phyloP scores from a whole-genome alignment of 257 asterid species.

The Nicotiana tabacum region DNA sequence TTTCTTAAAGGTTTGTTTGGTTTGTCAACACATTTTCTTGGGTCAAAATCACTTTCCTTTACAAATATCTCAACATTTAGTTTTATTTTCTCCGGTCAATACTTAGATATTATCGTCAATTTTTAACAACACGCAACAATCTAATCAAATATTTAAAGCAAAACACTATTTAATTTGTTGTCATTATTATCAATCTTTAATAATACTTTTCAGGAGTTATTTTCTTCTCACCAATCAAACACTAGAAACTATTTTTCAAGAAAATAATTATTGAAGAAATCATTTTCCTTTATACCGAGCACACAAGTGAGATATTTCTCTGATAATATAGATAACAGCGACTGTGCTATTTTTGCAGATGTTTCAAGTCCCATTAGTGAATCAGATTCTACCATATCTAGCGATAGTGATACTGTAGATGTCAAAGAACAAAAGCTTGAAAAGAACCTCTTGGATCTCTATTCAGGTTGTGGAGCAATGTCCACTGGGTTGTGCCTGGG shows the following conservation, averaged over 20 bases:
- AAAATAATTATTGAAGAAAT: neutral
- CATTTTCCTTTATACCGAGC: neutral
- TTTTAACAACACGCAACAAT: neutral
- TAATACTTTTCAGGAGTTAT: neutral
- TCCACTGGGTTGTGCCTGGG: slow-evolving; percentile 86
- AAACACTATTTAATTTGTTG: neutral
- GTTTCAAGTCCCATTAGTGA: slow-evolving; percentile 24
- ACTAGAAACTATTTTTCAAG: neutral
- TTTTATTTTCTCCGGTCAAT: neutral
- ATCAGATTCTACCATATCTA: slow-evolving; percentile 56
- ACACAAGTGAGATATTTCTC: neutral
- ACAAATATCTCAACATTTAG: neutral
- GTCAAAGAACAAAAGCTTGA: slow-evolving; percentile 21
- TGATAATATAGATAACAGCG: neutral
- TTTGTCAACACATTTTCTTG: neutral
- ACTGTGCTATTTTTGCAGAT: slow-evolving; percentile 27
- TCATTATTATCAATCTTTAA: neutral
- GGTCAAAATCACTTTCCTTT: neutral
- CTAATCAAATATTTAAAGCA: neutral
- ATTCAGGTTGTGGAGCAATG: slow-evolving; percentile 98
- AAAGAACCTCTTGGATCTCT: slow-evolving; percentile 55
- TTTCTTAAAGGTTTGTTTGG: neutral
- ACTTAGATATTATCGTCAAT: neutral
- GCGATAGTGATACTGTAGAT: slow-evolving; percentile 33
- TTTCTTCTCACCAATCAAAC: neutral